Conservation (phyloP, 495 filamentous ascomycete genomes). For the Hypoxylon subgilvum region DNA sequence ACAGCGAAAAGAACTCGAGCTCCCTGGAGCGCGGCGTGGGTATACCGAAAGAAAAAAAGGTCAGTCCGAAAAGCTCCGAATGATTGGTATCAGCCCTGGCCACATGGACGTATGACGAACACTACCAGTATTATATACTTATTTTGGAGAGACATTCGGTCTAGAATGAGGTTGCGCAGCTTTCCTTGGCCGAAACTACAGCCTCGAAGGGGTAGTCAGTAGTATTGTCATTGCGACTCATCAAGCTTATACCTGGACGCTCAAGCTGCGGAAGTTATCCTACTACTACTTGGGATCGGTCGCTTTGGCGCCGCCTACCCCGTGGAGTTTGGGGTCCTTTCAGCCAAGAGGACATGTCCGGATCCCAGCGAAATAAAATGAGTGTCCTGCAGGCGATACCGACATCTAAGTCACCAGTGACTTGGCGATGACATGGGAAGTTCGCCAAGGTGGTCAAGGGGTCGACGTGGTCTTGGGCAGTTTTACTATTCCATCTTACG, state of each 20-base stretch:
- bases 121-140: slow-evolving; percentile 25
- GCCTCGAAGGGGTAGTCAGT: slow-evolving; percentile 22
- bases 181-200: slow-evolving; percentile 30
- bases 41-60: slow-evolving; percentile 22
- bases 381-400: slow-evolving; percentile 5
- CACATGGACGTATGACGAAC: slow-evolving; percentile 14
- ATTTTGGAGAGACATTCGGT: background rate
- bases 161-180: slow-evolving; percentile 3
- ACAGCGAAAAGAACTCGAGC: slow-evolving; percentile 6
- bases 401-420: background rate
- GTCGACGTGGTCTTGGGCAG: slow-evolving; percentile 2
- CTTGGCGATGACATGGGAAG: slow-evolving; percentile 10
- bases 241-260: slow-evolving; percentile 1
- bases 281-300: background rate
- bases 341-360: slow-evolving; percentile 14
- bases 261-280: slow-evolving; percentile 2
- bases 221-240: slow-evolving; percentile 27
- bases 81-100: slow-evolving; percentile 5
- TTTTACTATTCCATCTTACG: slow-evolving; percentile 24
- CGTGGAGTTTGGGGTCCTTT: slow-evolving; percentile 15
- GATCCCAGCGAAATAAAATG: slow-evolving; percentile 20
- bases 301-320: slow-evolving; percentile 4
- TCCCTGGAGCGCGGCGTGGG: slow-evolving; percentile 18
- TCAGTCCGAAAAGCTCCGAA: slow-evolving; percentile 17
- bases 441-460: slow-evolving; percentile 22